Percentiles rank a stretch among this genome's conserved stretches.
Evolutionary conservation across 2,329 filamentous ascomycete genomes (phyloP).

Genomic region (Fusarium dimerum): DNA sequence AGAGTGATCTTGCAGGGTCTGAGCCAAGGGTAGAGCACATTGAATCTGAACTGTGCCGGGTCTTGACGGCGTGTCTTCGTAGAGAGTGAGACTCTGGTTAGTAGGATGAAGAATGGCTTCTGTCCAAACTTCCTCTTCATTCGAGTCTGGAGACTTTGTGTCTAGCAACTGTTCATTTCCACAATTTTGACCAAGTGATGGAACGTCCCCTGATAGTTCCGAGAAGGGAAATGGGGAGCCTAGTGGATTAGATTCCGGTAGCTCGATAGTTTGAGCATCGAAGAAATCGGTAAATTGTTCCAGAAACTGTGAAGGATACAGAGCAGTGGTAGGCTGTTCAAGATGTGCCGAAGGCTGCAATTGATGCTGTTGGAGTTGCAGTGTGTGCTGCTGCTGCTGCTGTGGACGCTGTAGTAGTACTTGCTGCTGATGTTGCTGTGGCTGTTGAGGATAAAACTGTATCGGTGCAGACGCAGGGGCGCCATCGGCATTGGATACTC

Average conservation of each 20-base stretch:
- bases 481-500: conserved; percentile 1
- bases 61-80: conserved; percentile 3
- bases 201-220: conserved; percentile 12
- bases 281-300: conserved; percentile 14
- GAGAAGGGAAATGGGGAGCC: conserved; percentile 14
- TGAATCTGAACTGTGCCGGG: neutral
- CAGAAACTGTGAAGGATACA: conserved; percentile 12
- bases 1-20: conserved; percentile 40
- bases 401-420: too few relatives aligned
- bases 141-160: conserved; percentile 8
- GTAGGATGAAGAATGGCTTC: conserved; percentile 1
- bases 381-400: too few relatives aligned
- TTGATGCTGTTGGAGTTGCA: too few relatives aligned
- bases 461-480: conserved; percentile 10
- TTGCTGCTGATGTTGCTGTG: too few relatives aligned
- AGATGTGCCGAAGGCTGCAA: neutral
- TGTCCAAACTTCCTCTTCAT: conserved; percentile 15
- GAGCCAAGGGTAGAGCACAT: conserved; percentile 14
- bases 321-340: conserved; percentile 7
- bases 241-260: conserved; percentile 2
- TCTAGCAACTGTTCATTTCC: conserved; percentile 7
- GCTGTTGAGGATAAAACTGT: neutral
- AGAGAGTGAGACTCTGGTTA: neutral
- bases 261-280: conserved; percentile 5
- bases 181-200: conserved; percentile 11